These are phyloP conservation scores for Epichloe gansuensis DNA, from an alignment of 2,329 filamentous ascomycete species.

Conservation along the genomic window DNA sequence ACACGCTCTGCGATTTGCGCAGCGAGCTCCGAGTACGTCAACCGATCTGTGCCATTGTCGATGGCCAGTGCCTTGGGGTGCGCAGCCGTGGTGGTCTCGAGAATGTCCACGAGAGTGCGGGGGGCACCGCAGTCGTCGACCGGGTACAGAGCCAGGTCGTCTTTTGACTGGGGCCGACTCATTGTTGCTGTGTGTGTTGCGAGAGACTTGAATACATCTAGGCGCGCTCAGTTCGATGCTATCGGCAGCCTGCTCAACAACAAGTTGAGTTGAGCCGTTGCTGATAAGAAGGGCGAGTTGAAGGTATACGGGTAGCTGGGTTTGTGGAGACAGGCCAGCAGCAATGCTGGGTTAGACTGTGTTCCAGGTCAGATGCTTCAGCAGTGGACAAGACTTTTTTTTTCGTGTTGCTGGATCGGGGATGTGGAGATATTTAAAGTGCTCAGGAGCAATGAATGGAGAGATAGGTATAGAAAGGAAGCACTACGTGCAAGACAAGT, in stretches of 20 bases:
- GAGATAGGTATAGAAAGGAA: not conserved
- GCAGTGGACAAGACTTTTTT: not conserved
- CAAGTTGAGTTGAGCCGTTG: not conserved
- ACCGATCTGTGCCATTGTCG: slow-evolving; percentile 7
- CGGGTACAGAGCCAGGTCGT: slow-evolving; percentile 7
- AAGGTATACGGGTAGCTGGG: not conserved
- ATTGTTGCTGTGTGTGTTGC: not conserved
- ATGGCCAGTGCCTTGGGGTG: slow-evolving; percentile 8
- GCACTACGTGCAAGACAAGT: not conserved
- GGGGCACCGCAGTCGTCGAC: slow-evolving; percentile 1
- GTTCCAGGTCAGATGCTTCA: not conserved
- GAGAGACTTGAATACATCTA: slow-evolving; percentile 1
- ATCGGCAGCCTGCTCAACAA: not conserved
- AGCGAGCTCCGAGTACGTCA: slow-evolving; percentile 8
- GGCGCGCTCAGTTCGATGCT: not conserved
- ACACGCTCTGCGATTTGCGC: slow-evolving; percentile 2
- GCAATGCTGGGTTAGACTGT: not conserved
- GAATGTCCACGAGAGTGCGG: slow-evolving; percentile 12
- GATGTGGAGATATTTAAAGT: not conserved
- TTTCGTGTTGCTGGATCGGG: not conserved
- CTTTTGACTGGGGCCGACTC: slow-evolving; percentile 2
- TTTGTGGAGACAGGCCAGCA: not conserved
- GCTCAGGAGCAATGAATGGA: not conserved
- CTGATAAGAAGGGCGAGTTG: not conserved
- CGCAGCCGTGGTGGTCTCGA: slow-evolving; percentile 5